Conservation (phyloP, 495 filamentous ascomycete species). For the Aspergillus ostianus region DNA sequence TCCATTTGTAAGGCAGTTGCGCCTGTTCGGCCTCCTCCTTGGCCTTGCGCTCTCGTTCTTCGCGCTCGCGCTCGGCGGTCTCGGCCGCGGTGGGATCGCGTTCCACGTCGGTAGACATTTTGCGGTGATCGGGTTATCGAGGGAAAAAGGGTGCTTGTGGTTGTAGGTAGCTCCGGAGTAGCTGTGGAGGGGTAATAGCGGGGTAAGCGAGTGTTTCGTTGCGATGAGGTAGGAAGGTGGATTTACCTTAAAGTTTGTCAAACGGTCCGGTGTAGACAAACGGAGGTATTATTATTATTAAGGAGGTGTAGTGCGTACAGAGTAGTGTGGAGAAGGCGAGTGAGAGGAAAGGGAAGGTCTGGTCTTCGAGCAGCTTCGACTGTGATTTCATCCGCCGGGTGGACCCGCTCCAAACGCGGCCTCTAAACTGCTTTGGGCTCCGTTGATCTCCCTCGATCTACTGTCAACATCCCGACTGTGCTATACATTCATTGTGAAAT, state of each 20-base stretch:
- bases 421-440: neutral
- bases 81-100: slow-evolving; percentile 52
- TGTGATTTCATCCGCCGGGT: neutral
- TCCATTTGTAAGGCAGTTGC: slow-evolving; percentile 94
- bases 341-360: neutral
- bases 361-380: neutral
- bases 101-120: slow-evolving; percentile 27
- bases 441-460: neutral
- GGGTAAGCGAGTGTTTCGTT: neutral
- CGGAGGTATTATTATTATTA: too few relatives aligned
- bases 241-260: neutral
- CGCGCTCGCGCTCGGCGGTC: slow-evolving; percentile 45
- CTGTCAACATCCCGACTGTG: neutral
- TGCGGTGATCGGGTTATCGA: slow-evolving; percentile 5
- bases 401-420: neutral
- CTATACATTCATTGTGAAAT: too few relatives aligned
- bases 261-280: neutral
- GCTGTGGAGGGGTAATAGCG: slow-evolving; percentile 1
- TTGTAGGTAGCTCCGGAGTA: neutral
- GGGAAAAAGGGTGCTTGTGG: neutral
- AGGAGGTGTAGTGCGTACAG: too few relatives aligned
- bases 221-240: neutral
- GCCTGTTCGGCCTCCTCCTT: slow-evolving; percentile 87
- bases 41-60: slow-evolving; percentile 68
- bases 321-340: too few relatives aligned